Base-by-base conservation (phyloP, 2,329 filamentous ascomycete genomes). In the Trichoderma gracile region DNA sequence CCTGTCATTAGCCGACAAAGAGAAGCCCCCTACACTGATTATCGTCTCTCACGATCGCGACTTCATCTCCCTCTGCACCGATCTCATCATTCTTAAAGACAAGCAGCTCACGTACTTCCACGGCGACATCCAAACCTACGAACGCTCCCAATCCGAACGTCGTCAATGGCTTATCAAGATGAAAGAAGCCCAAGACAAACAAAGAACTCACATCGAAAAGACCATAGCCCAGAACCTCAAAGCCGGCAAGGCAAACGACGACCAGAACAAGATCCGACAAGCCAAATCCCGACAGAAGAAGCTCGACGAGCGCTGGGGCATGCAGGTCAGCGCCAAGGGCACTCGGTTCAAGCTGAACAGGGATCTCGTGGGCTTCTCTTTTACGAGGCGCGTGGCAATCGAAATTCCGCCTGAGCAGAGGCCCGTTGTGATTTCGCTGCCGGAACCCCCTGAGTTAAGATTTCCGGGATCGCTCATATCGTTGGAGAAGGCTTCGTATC, bases 251-350 rank as follows among this genome's bases (percentile, higher is more conserved):
- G 87, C 87, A 54, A 89, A 88, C 27, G 90, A 92, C 33, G 92
- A 96, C 71, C 89, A 93, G 69, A 94, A 94, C 73, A 93, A 93
- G 73, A 81, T 96, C 3, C 87, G 90, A n/a, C 90, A 93, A 78
- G 92, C 91, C 4, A 93, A 93, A 67, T 91, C 89, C 5, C 83
- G 91, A 0, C 90, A 93, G 77, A 94, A 93, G 80, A 93, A 92
- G 73, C 82, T 96, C 1, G 91, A 96, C 64, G 89, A 95, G 63
- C 82, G 91, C 6, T 90, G 88, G 86, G 92, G 92, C 0, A 75
- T 96, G 70, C 84, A 93, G 71, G 88, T 92, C 46, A 89, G 80
- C 67, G 85, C 86, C 7, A 88, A 83, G 58, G 92, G 92, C 1
- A 85, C 85, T 5, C 81, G 90, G 2, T 96, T 96, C 81, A 94